Conservation (phyloP, 2,329 filamentous ascomycete genomes). For the Phaeosphaeria sp. region DNA sequence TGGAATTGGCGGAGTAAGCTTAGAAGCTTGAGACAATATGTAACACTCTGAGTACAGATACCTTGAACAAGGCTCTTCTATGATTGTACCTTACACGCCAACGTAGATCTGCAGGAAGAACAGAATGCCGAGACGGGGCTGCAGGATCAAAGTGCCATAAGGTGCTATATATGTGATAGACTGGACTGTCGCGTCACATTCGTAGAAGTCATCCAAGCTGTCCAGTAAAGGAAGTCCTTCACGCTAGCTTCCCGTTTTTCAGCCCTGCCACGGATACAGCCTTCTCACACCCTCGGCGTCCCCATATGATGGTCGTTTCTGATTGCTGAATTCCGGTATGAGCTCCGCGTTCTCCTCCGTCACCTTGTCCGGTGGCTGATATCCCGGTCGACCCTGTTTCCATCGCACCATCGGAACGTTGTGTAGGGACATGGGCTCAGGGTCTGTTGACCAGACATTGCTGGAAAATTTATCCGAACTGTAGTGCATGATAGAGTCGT, state of each 20-base stretch:
- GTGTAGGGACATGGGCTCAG: background rate
- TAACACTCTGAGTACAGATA: too few relatives aligned
- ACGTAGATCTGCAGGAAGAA: too few relatives aligned
- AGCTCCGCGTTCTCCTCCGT: slow-evolving; percentile 2
- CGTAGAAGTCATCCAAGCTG: too few relatives aligned
- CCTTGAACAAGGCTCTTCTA: too few relatives aligned
- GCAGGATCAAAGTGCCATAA: too few relatives aligned
- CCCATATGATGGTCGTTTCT: background rate
- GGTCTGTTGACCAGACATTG: background rate
- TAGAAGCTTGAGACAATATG: background rate
- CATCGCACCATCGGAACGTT: background rate
- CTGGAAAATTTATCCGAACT: background rate
- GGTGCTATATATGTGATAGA: too few relatives aligned
- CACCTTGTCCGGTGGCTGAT: background rate
- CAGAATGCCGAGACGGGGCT: too few relatives aligned
- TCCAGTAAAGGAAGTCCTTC: too few relatives aligned
- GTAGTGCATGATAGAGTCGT: slow-evolving; percentile 10
- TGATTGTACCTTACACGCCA: background rate
- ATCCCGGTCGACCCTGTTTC: background rate
- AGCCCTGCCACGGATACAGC: too few relatives aligned
- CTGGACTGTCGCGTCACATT: too few relatives aligned
- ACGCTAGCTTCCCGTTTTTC: too few relatives aligned
- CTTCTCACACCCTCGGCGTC: background rate
- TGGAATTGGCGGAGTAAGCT: slow-evolving; percentile 22
- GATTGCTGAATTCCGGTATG: too few relatives aligned